Percentiles rank a stretch among this genome's conserved stretches.
Conservation (phyloP, 495 filamentous ascomycete species). For the Mytilinidion resinicola region DNA sequence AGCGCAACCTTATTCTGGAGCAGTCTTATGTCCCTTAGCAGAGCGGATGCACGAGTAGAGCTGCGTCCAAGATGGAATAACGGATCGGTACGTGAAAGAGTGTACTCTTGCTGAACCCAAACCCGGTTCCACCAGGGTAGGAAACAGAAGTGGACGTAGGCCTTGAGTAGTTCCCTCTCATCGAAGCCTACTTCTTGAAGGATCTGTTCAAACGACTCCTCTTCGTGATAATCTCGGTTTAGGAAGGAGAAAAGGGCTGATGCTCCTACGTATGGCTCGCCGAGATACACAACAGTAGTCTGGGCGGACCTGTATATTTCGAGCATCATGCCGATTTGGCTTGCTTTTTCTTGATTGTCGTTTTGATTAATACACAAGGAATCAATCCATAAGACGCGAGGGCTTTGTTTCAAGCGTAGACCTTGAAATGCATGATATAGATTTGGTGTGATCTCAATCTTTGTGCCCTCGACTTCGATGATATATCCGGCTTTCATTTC, state of each 20-base stretch:
- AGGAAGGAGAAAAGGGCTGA: background rate
- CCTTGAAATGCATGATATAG: background rate
- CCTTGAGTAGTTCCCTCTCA: background rate
- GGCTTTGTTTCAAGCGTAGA: background rate
- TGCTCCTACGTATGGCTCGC: background rate
- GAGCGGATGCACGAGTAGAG: background rate
- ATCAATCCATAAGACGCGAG: background rate
- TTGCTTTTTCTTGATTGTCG: background rate
- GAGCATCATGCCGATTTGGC: background rate
- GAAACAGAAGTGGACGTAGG: background rate
- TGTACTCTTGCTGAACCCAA: background rate
- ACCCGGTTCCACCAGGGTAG: background rate
- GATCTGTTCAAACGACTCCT: background rate
- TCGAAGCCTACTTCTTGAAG: background rate
- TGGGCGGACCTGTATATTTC: background rate
- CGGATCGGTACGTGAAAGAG: background rate
- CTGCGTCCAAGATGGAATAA: background rate
- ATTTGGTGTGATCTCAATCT: background rate
- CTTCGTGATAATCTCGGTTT: background rate
- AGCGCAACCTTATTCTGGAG: background rate
- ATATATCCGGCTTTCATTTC: conserved; percentile 23
- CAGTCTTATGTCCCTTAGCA: background rate
- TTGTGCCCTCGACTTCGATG: conserved; percentile 13
- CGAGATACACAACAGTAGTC: background rate
- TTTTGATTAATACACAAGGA: background rate